These are phyloP conservation scores for Raffaelea deltoideospora DNA, from an alignment of 2,329 filamentous ascomycete species.

Conservation along the genomic window DNA sequence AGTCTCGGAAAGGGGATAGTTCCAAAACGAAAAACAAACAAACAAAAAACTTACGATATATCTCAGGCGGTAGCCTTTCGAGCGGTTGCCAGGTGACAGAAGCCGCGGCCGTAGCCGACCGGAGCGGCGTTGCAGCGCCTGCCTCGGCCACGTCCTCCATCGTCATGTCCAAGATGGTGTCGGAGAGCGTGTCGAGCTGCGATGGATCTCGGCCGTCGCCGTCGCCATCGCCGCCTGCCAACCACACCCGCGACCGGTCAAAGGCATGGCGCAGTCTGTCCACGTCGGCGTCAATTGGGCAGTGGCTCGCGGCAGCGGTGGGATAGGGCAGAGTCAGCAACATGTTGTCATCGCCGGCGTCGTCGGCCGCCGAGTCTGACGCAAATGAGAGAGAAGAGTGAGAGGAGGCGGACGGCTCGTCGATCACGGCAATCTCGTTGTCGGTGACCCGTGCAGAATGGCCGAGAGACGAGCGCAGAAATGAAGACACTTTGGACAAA, in stretches of 20 bases:
- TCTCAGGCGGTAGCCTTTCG: slow-evolving; percentile 54
- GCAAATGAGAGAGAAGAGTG: slow-evolving; percentile 5
- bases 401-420: slow-evolving; percentile 21
- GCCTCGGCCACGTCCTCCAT: slow-evolving; percentile 1
- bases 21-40: neutral
- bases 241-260: slow-evolving; percentile 3
- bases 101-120: too few species aligned
- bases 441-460: slow-evolving; percentile 13
- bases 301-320: too few species aligned
- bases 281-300: too few species aligned
- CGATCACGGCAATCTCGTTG: slow-evolving; percentile 35
- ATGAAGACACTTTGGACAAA: slow-evolving; percentile 41
- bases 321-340: too few species aligned
- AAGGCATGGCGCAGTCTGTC: too few species aligned
- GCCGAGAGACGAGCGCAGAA: too few species aligned
- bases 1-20: too few species aligned
- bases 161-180: slow-evolving; percentile 4
- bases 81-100: slow-evolving; percentile 25
- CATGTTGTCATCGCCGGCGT: neutral
- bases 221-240: neutral
- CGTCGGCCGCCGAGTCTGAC: slow-evolving; percentile 11
- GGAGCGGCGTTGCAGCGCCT: too few species aligned
- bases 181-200: too few species aligned
- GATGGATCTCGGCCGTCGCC: neutral
- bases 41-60: slow-evolving; percentile 43